A percentile compares a stretch with the other conserved stretches of the same genome.
These are phyloP conservation scores for Penicillium roqueforti DNA, from an alignment of 495 filamentous ascomycete species.

Conservation along the genomic window DNA sequence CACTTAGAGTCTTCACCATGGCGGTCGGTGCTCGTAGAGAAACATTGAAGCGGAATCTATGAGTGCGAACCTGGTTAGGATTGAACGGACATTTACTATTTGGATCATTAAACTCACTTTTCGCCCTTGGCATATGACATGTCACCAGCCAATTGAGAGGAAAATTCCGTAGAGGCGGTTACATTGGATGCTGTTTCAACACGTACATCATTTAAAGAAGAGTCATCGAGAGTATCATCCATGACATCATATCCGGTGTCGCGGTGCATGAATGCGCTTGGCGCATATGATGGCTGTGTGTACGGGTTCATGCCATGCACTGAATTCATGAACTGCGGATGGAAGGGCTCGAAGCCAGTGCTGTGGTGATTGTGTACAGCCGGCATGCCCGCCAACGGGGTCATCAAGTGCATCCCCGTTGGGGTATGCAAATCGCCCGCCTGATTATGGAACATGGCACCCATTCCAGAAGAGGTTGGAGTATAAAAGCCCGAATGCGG, in stretches of 20 bases:
- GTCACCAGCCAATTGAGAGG: slow-evolving; percentile 16
- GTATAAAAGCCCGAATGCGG: slow-evolving; percentile 84
- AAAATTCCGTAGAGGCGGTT: slow-evolving; percentile 24
- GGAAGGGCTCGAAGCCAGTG: slow-evolving; percentile 51
- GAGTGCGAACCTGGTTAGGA: slow-evolving; percentile 18
- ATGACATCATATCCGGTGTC: slow-evolving; percentile 74
- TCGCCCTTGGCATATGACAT: slow-evolving; percentile 37
- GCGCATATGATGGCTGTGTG: slow-evolving; percentile 63
- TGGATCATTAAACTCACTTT: slow-evolving; percentile 38
- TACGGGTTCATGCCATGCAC: slow-evolving; percentile 77
- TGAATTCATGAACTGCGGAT: slow-evolving; percentile 59
- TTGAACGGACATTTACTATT: not conserved
- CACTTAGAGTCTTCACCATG: slow-evolving; percentile 84
- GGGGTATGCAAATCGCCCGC: slow-evolving; percentile 91
- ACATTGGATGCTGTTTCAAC: slow-evolving; percentile 31
- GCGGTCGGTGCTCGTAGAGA: slow-evolving; percentile 91
- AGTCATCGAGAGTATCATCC: slow-evolving; percentile 59
- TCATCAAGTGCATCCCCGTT: slow-evolving; percentile 69
- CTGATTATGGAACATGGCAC: slow-evolving; percentile 74
- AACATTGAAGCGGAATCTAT: slow-evolving; percentile 87
- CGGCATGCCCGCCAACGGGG: slow-evolving; percentile 69
- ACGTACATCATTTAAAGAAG: slow-evolving; percentile 51
- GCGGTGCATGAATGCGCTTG: slow-evolving; percentile 73
- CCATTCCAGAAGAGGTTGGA: slow-evolving; percentile 80
- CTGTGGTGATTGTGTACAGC: slow-evolving; percentile 37